Evolutionary conservation across 2,329 filamentous ascomycete genomes (phyloP).

Genomic region (Teratosphaeria epicoccoides): DNA sequence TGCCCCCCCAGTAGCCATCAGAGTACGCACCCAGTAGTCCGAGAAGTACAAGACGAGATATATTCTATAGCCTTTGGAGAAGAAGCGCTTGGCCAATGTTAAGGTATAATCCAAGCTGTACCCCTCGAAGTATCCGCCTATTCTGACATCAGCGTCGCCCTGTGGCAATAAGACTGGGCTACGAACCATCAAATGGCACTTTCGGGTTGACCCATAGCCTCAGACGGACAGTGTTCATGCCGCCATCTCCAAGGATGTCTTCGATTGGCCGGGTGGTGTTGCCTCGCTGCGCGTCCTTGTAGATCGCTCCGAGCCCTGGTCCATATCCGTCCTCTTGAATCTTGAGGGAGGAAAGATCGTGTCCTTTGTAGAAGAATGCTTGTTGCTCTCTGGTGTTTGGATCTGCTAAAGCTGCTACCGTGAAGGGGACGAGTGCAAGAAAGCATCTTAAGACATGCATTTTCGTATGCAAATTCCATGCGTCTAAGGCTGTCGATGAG

Average conservation of each 20-base stretch:
- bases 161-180: not conserved
- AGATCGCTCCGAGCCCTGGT: constrained; percentile 20
- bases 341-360: constrained; percentile 30
- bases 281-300: constrained; percentile 27
- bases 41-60: constrained; percentile 26
- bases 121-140: constrained; percentile 16
- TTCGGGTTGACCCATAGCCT: constrained; percentile 23
- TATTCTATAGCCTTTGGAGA: constrained; percentile 27
- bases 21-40: constrained; percentile 28
- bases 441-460: not conserved
- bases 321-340: constrained; percentile 24
- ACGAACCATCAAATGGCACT: constrained; percentile 18
- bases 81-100: constrained; percentile 25
- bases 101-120: constrained; percentile 26
- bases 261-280: constrained; percentile 28
- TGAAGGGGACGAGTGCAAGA: not conserved
- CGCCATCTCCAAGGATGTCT: constrained; percentile 27
- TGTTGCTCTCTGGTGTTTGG: not conserved
- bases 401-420: not conserved
- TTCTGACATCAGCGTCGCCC: not conserved
- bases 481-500: no score
- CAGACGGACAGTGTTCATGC: constrained; percentile 27
- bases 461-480: not conserved
- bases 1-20: no score
- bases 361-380: constrained; percentile 28